A percentile compares a stretch with the other conserved stretches of the same genome.
These are phyloP conservation scores for Mycena latifolia DNA, from an alignment of 768 basidiomycete genomes.

Conservation along the genomic window DNA sequence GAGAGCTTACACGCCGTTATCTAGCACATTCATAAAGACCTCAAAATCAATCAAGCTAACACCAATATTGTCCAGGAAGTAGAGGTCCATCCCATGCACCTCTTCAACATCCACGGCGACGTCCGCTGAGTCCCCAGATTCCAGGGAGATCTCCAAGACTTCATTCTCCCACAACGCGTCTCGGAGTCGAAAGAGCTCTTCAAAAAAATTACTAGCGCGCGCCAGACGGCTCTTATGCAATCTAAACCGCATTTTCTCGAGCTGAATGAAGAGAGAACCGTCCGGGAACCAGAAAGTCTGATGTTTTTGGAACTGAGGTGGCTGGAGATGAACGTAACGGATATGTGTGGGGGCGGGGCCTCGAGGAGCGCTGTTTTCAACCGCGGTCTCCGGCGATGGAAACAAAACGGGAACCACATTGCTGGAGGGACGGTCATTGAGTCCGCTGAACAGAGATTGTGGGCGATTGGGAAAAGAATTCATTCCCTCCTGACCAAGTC, in stretches of 20 bases:
- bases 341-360: too few species aligned
- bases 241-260: conserved; percentile 1
- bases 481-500: too few species aligned
- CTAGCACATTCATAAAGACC: neutral
- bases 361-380: too few species aligned
- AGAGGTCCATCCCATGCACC: neutral
- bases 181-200: neutral
- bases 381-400: too few species aligned
- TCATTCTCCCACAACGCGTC: neutral
- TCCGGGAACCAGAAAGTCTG: neutral
- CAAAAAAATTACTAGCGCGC: neutral
- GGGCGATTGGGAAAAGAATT: too few species aligned
- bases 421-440: too few species aligned
- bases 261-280: neutral
- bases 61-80: neutral
- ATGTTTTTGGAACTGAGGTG: neutral
- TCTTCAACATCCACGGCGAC: neutral
- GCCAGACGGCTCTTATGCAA: conserved; percentile 2
- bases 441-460: too few species aligned
- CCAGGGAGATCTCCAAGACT: neutral
- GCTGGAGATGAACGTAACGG: neutral
- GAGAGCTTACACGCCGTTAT: neutral
- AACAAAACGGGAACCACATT: too few species aligned
- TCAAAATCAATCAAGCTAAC: conserved; percentile 3
- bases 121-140: neutral